Base-by-base conservation (phyloP, 805 yeast genomes). In the Hanseniaspora meyeri region DNA sequence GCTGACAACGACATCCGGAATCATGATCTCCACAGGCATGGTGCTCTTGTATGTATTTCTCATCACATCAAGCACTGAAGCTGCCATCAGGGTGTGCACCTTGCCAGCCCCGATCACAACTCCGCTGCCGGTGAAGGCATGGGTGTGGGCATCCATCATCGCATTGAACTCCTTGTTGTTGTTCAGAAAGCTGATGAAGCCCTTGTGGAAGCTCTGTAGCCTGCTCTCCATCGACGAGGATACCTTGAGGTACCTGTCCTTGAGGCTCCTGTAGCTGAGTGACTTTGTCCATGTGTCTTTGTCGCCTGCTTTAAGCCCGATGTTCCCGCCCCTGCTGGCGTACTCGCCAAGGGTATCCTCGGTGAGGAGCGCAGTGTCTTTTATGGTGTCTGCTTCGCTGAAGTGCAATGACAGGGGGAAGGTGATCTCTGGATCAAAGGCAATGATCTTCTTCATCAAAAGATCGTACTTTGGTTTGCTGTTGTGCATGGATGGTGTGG, bases 51-150 rank as follows among this genome's bases (percentile, higher is more conserved):
- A 17, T 20, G 74, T 69, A 50, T 77, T 77, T 61, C 88, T 70
- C 38, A 86, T 67, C 58, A 82, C 75, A 62, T 77, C 77, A 56
- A 87, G 76, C 9, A 87, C 79, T 27, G 85, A 70, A 42, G 84
- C 69, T 4, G 87, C 79, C 63, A 83, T 74, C 76, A 91, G 82
- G 59, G 85, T 80, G 68, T 81, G 85, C 61, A 77, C 77, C 3
- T 90, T 93, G 45, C 95, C 95, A 34, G 91, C 95, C 31, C 85
- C 90, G 62, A 74, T 81, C 32, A 79, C 91, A 20, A 79, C 74
- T 5, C 83, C 87, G 63, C 27, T 62, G 43, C 34, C 60, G 46
- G 43, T 59, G 29, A 27, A 59, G 4, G 34, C 20, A 5, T 17
- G 10, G 4, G 49, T 12, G 19, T 32, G 27, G 12, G 5, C 6